These are phyloP conservation scores for Mycena crocata DNA, from an alignment of 768 basidiomycete genomes.

Conservation along the genomic window DNA sequence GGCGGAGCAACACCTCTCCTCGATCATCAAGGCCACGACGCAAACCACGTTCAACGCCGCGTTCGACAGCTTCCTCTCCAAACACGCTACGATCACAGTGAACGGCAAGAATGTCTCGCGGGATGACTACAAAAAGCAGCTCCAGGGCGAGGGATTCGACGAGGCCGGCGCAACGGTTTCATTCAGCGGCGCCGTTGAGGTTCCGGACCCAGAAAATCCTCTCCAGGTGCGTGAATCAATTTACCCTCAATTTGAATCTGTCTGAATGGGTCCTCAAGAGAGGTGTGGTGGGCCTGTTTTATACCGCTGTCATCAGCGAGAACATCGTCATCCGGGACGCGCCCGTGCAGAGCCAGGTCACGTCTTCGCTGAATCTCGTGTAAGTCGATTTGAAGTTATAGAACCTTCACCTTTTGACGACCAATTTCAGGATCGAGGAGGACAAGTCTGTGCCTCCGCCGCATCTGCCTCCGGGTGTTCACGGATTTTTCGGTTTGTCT, in stretches of 20 bases:
- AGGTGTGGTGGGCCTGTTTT: conserved; percentile 50
- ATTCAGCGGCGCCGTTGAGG: conserved; percentile 44
- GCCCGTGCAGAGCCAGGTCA: conserved; percentile 43
- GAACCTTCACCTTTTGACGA: neutral
- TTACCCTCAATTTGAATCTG: neutral
- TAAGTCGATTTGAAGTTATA: conserved; percentile 35
- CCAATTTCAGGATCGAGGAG: conserved; percentile 1
- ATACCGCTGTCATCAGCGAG: conserved; percentile 48
- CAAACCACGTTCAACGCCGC: conserved; percentile 46
- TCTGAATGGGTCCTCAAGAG: conserved; percentile 20
- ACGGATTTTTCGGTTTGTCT: neutral
- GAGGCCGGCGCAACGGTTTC: conserved; percentile 45
- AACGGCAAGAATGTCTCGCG: conserved; percentile 55
- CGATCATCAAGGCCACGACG: conserved; percentile 53
- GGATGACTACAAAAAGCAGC: conserved; percentile 51
- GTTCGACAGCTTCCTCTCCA: conserved; percentile 55
- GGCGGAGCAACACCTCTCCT: conserved; percentile 52
- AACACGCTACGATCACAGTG: conserved; percentile 49
- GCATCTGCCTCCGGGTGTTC: neutral
- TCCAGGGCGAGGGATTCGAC: conserved; percentile 44
- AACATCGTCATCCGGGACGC: conserved; percentile 47
- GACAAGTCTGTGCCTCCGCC: conserved; percentile 1
- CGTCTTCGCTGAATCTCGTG: conserved; percentile 54
- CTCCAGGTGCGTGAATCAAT: conserved; percentile 22
- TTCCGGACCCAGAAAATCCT: conserved; percentile 32